Evolutionary conservation across 495 filamentous ascomycete genomes (phyloP).

Genomic region (Achaetomiella virescens): DNA sequence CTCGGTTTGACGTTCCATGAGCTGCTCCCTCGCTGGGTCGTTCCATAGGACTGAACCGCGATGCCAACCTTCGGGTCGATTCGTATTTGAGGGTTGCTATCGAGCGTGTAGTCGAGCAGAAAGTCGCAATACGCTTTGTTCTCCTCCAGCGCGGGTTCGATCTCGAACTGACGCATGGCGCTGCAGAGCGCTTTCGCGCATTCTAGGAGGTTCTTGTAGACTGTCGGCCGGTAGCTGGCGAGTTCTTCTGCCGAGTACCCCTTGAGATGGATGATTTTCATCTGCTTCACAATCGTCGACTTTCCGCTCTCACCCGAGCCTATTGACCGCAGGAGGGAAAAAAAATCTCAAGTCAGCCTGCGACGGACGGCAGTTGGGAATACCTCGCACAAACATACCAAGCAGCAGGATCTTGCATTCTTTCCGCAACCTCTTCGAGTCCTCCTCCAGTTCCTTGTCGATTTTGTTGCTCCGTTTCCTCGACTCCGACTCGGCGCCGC

Average conservation of each 20-base stretch:
- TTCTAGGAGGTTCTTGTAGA: conserved; percentile 96
- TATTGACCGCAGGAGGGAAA: conserved; percentile 34
- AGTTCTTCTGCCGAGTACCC: conserved; percentile 91
- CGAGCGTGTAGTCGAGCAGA: conserved; percentile 78
- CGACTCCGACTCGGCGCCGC: conserved; percentile 75
- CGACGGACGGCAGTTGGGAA: conserved; percentile 9
- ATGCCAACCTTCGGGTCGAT: conserved; percentile 73
- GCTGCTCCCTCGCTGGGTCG: conserved; percentile 72
- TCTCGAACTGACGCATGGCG: conserved; percentile 81
- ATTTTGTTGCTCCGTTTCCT: conserved; percentile 93
- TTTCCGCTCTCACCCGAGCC: conserved; percentile 98
- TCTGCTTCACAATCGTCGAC: conserved; percentile 98
- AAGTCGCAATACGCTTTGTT: conserved; percentile 71
- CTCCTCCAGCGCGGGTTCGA: conserved; percentile 63
- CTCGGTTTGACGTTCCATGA: conserved; percentile 92
- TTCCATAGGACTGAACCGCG: conserved; percentile 86
- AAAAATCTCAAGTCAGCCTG: not conserved
- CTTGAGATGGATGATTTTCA: conserved; percentile 99
- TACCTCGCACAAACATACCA: conserved; percentile 51
- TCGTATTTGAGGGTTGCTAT: conserved; percentile 77
- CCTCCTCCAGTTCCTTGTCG: conserved; percentile 86
- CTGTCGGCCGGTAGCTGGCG: conserved; percentile 83
- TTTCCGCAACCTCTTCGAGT: conserved; percentile 77
- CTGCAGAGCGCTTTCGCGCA: conserved; percentile 88
- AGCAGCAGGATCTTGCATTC: conserved; percentile 98